These are phyloP conservation scores for Talinum fruticosum DNA, from an alignment of 148 eudicot species.

Conservation along the genomic window DNA sequence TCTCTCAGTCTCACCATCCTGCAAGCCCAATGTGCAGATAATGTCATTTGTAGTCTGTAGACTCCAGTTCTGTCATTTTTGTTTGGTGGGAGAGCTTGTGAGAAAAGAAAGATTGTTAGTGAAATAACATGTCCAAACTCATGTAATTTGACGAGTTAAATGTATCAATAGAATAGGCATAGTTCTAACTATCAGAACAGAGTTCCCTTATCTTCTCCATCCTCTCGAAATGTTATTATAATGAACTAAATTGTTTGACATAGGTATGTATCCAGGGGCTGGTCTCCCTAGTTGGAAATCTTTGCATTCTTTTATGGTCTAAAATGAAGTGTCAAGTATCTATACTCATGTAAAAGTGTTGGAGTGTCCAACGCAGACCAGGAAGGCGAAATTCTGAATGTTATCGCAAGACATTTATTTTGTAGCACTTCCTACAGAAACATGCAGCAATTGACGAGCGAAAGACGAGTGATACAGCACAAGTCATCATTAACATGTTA, in stretches of 20 bases:
- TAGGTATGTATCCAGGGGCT: background rate
- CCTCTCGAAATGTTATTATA: background rate
- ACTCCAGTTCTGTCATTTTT: background rate
- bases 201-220: background rate
- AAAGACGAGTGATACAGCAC: background rate
- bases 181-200: background rate
- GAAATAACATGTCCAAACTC: constrained; percentile 11
- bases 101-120: background rate
- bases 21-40: constrained; percentile 37
- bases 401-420: background rate
- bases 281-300: background rate
- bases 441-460: background rate
- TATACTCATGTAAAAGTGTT: no score
- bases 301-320: background rate
- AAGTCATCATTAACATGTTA: background rate
- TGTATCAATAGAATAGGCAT: constrained; percentile 3
- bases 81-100: background rate
- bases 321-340: background rate
- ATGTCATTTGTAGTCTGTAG: background rate
- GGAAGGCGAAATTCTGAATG: background rate
- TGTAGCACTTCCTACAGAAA: background rate
- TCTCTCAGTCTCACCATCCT: constrained; percentile 26
- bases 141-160: constrained; percentile 20
- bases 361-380: no score
- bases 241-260: background rate